These are phyloP conservation scores for Nemania sp. DNA, from an alignment of 2,329 filamentous ascomycete genomes.

Conservation along the genomic window DNA sequence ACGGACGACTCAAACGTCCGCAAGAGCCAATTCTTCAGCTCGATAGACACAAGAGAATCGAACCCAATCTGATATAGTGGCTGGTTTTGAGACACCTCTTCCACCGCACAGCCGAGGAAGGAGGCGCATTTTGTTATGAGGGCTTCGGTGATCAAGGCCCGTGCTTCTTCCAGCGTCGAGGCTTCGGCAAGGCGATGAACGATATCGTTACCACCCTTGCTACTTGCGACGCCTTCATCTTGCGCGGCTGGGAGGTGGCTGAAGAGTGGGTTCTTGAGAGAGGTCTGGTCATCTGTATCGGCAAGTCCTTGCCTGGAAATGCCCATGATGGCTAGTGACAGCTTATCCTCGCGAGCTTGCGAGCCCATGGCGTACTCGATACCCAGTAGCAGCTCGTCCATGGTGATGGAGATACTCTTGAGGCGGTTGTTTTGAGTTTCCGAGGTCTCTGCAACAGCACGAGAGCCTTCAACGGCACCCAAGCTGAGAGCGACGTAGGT, in stretches of 20 bases:
- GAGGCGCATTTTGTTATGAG: conserved; percentile 18
- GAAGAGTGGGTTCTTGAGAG: conserved; percentile 19
- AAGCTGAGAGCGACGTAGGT: conserved; percentile 23
- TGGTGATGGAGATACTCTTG: conserved; percentile 22
- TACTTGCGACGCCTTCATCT: neutral
- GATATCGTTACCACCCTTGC: neutral
- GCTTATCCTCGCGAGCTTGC: conserved; percentile 13
- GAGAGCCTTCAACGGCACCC: conserved; percentile 21
- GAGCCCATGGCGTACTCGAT: conserved; percentile 26
- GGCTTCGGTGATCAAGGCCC: conserved; percentile 18
- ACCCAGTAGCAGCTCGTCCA: conserved; percentile 19
- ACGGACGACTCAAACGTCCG: conserved; percentile 22
- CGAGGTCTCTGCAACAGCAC: conserved; percentile 6
- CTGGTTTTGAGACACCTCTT: conserved; percentile 18
- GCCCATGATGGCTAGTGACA: conserved; percentile 23
- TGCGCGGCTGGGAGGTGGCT: conserved; percentile 21
- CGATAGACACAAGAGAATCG: conserved; percentile 26
- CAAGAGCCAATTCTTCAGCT: conserved; percentile 26
- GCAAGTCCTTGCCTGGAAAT: conserved; percentile 24
- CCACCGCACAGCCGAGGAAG: conserved; percentile 14
- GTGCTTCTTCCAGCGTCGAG: conserved; percentile 21
- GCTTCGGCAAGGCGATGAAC: neutral
- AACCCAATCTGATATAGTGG: conserved; percentile 15
- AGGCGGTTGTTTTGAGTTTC: conserved; percentile 15
- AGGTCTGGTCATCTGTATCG: conserved; percentile 16